Base-by-base conservation (phyloP, 805 yeast genomes). In the Lipomyces chichibuensis region DNA sequence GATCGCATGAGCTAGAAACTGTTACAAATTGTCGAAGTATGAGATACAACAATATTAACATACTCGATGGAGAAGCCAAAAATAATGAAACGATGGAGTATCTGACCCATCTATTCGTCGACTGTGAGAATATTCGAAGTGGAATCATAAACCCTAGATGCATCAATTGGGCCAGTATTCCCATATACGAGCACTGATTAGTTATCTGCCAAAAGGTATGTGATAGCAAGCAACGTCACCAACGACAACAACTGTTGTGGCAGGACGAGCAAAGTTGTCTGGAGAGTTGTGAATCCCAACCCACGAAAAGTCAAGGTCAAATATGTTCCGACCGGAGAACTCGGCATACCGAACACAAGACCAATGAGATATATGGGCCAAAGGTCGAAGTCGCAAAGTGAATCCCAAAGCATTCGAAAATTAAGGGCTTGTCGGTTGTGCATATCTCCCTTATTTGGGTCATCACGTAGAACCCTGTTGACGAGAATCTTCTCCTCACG, bases 401-500 rank as follows among this genome's bases (percentile, higher is more conserved):
- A 77, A 25, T 76, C 71, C 71, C 77, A 74, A 20, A 87, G 69
- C 46, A 29, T 49, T 7, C 32, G 20, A 75, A 78, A 80, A 2
- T 81, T 75, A 23, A 87, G 74, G 4, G 87, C 86, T 71, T 84
- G 84, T 73, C 88, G 80, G 73, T 87, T 87, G 73, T 86, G 81
- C 89, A 86, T 85, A 68, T 85, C 88, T 29, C 89, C 89, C 78
- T 84, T 84, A 11, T 82, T 72, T 27, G 90, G 90, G 72, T 87
- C 91, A 73, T 87, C 90, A 70, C 89, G 77, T 61, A 87, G 75
- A 1, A 87, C 80, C 67, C 86, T 79, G 74, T 86, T 86, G 60
- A 85, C 88, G 37, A 86, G 78, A 64, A 87, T 85, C 65, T 83
- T 82, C 74, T 84, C 85, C 67, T 87, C 88, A 56, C 84, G 76